Percentiles rank a stretch among this genome's conserved stretches.
Evolutionary conservation across 371 early-diverging fungal genomes (phyloP).

Genomic region (Amoeboradix gromovi): DNA sequence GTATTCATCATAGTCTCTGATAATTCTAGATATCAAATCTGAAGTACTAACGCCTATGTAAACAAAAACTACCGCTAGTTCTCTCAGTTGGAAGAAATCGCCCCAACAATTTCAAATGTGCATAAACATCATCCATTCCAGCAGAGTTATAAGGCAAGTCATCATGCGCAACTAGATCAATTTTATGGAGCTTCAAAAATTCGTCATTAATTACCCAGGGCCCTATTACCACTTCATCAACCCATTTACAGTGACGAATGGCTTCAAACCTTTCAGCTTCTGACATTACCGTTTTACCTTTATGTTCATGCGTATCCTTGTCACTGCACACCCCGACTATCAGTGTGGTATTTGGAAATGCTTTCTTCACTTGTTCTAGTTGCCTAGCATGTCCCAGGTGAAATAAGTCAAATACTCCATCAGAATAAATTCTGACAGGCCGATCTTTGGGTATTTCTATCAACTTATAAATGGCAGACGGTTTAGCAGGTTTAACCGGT

Average conservation of each 20-base stretch:
- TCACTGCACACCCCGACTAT: conserved; percentile 74
- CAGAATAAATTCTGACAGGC: conserved; percentile 13
- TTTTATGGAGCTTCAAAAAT: conserved; percentile 54
- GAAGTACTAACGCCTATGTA: conserved; percentile 41
- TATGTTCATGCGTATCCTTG: conserved; percentile 41
- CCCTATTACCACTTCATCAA: conserved; percentile 65
- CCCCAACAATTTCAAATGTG: conserved; percentile 57
- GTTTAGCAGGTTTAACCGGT: background rate
- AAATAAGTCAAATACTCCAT: conserved; percentile 66
- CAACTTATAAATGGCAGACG: background rate
- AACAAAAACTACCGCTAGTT: conserved; percentile 32
- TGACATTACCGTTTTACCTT: conserved; percentile 73
- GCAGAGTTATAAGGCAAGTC: conserved; percentile 59
- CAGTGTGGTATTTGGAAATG: conserved; percentile 52
- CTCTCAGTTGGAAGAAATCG: conserved; percentile 65
- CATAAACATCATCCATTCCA: conserved; percentile 69
- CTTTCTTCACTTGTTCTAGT: conserved; percentile 71
- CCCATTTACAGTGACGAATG: conserved; percentile 79
- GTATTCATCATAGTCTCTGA: conserved; percentile 76
- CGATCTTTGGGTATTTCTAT: conserved; percentile 3
- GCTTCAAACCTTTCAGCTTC: conserved; percentile 63
- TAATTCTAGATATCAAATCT: conserved; percentile 76
- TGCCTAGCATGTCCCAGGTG: conserved; percentile 80
- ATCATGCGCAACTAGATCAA: conserved; percentile 95
- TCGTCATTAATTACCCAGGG: conserved; percentile 70